These are phyloP conservation scores for Multifurca ochricompacta DNA, from an alignment of 768 basidiomycete species.

Conservation along the genomic window DNA sequence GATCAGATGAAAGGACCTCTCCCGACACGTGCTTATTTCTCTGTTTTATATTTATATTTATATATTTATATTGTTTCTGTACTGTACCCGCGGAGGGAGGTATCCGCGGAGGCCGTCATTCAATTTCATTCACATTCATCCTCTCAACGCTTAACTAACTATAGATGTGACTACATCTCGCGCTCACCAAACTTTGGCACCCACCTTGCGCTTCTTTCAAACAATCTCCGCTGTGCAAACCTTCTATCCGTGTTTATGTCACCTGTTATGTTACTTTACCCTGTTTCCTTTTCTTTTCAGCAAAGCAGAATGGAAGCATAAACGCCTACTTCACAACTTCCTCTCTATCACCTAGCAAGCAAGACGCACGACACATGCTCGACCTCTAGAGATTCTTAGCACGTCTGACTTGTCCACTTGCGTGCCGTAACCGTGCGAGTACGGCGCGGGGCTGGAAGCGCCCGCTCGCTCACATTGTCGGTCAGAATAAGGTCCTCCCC, in stretches of 20 bases:
- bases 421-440: conserved; percentile 4
- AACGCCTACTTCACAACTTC: conserved; percentile 1
- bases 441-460: conserved; percentile 5
- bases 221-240: conserved; percentile 10
- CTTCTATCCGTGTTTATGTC: background rate
- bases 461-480: background rate
- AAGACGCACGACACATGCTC: background rate
- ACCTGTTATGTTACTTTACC: background rate
- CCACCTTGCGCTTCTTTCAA: background rate
- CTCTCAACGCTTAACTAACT: background rate
- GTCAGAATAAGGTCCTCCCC: background rate
- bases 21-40: conserved; percentile 9
- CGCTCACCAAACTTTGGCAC: background rate
- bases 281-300: background rate
- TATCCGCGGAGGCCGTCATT: background rate
- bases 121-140: background rate
- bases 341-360: conserved; percentile 5
- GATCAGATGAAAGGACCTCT: too few species aligned
- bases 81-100: too few species aligned
- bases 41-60: too few species aligned
- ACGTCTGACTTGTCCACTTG: background rate
- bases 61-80: too few species aligned
- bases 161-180: conserved; percentile 8
- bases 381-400: background rate
- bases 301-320: background rate